Evolutionary conservation across 768 basidiomycete species (phyloP), one percentile per base, ranked within the genome.

Genomic region (Termitomyces sp.): DNA sequence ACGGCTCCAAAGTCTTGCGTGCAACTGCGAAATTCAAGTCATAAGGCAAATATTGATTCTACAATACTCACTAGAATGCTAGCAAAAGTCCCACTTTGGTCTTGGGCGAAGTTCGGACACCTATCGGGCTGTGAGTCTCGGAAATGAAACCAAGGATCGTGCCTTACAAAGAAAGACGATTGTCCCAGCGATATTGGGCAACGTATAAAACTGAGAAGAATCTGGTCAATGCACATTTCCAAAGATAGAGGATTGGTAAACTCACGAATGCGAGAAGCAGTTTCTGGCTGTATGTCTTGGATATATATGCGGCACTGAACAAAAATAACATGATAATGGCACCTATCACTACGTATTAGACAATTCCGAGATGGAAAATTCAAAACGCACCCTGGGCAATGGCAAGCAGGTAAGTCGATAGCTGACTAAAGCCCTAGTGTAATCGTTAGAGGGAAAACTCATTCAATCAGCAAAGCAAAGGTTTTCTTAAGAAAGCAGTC

Each of bases 351-450:
- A 8, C 17, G 46, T 5, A 40, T 67, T 64, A 56, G 64, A 67
- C 15, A 62, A 64, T 30, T 65, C 21, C 61, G 5, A 40, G 9
- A 52, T 45, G 28, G 3, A 1, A 14, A 28, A 41, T 10, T 19
- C 7, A n/a, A 8, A 11, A 53, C 45, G 44, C 50, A 62, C 73
- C 75, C 63, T 77, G 75, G 31, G 75, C 75, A 35, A 77, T 77
- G 0, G 78, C 77, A n/a, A 81, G 68, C n/a, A 82, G 62, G 60
- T 81, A 79, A 11, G 79, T 79, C 61, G 81, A 79, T 17, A 78
- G 63, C 21, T 70, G 70, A 4, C 75, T 73, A 63, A 75, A 82
- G 19, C 80, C 80, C 66, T 80, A 51, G 41, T 31, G 52, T 52
- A n/a, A 17, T 15, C 42, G 15, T 56, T 35, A 59, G 19, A 48